These are phyloP conservation scores for Fusarium sp. DNA, from an alignment of 2,329 filamentous ascomycete species.

Conservation along the genomic window DNA sequence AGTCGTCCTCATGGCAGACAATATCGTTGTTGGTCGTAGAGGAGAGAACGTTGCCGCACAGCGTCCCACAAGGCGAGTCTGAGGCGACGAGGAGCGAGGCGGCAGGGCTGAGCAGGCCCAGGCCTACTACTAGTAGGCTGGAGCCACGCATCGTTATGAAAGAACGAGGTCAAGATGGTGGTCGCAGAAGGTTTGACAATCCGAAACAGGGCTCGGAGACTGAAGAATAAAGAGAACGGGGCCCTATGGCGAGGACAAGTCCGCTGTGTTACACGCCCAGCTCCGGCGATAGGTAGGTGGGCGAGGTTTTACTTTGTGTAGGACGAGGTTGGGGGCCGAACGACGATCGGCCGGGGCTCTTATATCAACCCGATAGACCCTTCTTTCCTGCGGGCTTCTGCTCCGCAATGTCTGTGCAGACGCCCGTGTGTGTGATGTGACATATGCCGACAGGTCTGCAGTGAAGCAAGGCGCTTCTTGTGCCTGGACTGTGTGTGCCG, in stretches of 20 bases:
- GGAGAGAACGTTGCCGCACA: constrained; percentile 66
- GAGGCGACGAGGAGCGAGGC: constrained; percentile 57
- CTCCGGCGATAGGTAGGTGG: constrained; percentile 2
- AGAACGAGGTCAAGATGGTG: not conserved
- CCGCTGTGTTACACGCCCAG: constrained; percentile 35
- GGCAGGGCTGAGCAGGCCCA: constrained; percentile 32
- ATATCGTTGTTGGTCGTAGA: constrained; percentile 60
- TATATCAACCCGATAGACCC: constrained; percentile 14
- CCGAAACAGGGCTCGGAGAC: not conserved
- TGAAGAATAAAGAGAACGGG: not conserved
- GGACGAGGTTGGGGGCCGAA: constrained; percentile 23
- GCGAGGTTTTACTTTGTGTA: constrained; percentile 12
- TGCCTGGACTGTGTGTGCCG: constrained; percentile 9
- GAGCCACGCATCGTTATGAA: constrained; percentile 13
- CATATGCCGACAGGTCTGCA: constrained; percentile 12
- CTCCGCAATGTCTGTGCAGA: not conserved
- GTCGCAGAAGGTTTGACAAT: constrained; percentile 5
- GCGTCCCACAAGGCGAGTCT: constrained; percentile 61
- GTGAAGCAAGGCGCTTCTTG: constrained; percentile 15
- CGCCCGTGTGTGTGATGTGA: constrained; percentile 16
- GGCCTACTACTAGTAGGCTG: constrained; percentile 29
- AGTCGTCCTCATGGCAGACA: constrained; percentile 58
- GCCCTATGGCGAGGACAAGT: not conserved
- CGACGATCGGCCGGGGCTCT: constrained; percentile 21
- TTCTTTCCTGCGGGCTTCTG: not conserved